Evolutionary conservation across 768 basidiomycete genomes (phyloP), one percentile per base, ranked within the genome.

Genomic region (Cystobasidium onofrii): DNA sequence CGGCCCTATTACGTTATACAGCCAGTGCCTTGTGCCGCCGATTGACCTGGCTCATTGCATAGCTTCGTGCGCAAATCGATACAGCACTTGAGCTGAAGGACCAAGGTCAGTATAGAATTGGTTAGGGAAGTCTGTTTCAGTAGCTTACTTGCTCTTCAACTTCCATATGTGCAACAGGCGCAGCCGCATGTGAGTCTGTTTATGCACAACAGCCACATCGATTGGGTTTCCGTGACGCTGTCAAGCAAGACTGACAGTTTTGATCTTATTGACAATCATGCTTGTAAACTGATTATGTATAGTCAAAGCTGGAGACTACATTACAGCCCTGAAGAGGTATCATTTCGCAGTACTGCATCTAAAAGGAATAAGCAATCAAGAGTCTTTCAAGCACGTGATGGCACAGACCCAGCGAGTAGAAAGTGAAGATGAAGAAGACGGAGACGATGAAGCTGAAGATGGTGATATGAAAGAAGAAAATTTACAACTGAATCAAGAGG

Each of bases 111-210:
- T 15, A 4, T n/a, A 18, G 46, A 18, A 12, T 3, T 50, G 7
- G 10, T 39, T 4, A n/a, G 4, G 57, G 10, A 15, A 20, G 15
- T 9, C 4, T 10, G 13, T 61, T 61, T n/a, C 57, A 3, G 23
- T 25, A 39, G 36, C 43, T 64, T 7, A 27, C 33, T 46, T 12
- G 31, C 63, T 36, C 33, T 34, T 7, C 31, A 10, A 36, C 34
- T 43, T n/a, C 17, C 41, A n/a, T n/a, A 44, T 9, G 34, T 46
- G 7, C 44, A 46, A 57, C 44, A 69, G 66, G 66, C n/a, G 44
- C 36, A 25, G 66, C 66, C 31, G 66, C 66, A 29, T 69, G 66
- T 69, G 66, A 69, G 66, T 54, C 52, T 54, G 39, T 20, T 6
- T 54, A 20, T 54, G n/a, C 20, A 54, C 27, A 54, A 20, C n/a